These are phyloP conservation scores for Camelina neglecta DNA, from an alignment of 345 rosid genomes.

Conservation along the genomic window DNA sequence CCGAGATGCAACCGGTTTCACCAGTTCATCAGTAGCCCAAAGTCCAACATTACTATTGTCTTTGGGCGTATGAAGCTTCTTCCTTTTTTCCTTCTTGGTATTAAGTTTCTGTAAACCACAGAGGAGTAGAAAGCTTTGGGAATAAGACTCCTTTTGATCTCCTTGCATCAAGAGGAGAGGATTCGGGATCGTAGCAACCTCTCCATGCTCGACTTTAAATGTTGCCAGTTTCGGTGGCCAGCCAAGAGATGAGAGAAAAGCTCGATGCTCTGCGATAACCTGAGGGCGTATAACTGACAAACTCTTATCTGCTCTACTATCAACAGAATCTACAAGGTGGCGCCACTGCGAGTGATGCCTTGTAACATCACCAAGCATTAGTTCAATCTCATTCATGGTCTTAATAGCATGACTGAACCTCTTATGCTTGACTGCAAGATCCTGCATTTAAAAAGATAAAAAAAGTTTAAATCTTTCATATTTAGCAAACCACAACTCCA, in stretches of 20 bases:
- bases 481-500: background rate
- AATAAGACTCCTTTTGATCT: slow-evolving; percentile 58
- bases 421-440: slow-evolving; percentile 52
- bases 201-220: slow-evolving; percentile 47
- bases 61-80: slow-evolving; percentile 40
- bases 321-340: slow-evolving; percentile 65
- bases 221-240: slow-evolving; percentile 79
- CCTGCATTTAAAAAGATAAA: slow-evolving; percentile 52
- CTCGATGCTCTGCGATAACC: slow-evolving; percentile 69
- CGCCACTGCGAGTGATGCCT: slow-evolving; percentile 60
- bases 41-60: slow-evolving; percentile 42
- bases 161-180: slow-evolving; percentile 66
- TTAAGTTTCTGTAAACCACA: slow-evolving; percentile 74
- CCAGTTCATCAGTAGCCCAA: slow-evolving; percentile 81
- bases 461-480: background rate
- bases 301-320: slow-evolving; percentile 65
- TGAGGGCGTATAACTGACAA: slow-evolving; percentile 67
- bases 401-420: slow-evolving; percentile 56
- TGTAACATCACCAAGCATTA: slow-evolving; percentile 49
- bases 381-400: slow-evolving; percentile 60
- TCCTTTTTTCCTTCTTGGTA: slow-evolving; percentile 57
- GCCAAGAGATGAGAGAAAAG: slow-evolving; percentile 75
- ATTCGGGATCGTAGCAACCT: slow-evolving; percentile 51
- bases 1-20: slow-evolving; percentile 68
- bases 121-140: slow-evolving; percentile 66